Percentiles rank a stretch among this genome's conserved stretches.
These are phyloP conservation scores for Neurospora sp. DNA, from an alignment of 2,329 filamentous ascomycete genomes.

Conservation along the genomic window DNA sequence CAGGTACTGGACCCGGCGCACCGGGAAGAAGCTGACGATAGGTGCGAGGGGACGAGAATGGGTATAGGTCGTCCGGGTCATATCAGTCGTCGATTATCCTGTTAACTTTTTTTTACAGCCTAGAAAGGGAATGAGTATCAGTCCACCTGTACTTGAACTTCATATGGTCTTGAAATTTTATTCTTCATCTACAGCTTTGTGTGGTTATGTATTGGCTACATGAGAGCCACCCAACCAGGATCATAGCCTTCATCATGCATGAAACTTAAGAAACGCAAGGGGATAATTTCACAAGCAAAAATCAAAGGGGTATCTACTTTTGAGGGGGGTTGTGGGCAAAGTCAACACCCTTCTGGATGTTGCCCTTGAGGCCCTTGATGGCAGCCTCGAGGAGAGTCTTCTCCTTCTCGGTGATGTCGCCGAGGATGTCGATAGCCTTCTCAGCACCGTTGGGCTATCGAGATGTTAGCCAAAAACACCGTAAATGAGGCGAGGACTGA, in stretches of 20 bases:
- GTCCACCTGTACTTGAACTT: not conserved
- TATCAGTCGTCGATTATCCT: not conserved
- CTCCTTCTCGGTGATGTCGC: conserved; percentile 72
- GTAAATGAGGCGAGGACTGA: not conserved
- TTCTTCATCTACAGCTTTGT: not conserved
- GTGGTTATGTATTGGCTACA: not conserved
- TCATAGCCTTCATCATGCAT: not conserved
- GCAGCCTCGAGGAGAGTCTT: conserved; percentile 72
- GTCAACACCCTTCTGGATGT: conserved; percentile 87
- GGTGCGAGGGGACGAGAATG: not conserved
- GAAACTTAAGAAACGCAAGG: not conserved
- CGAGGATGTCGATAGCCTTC: conserved; percentile 74
- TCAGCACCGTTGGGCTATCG: conserved; percentile 68
- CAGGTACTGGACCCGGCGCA: not conserved
- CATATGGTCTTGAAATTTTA: not conserved
- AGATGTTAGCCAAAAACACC: conserved; percentile 18
- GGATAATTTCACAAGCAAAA: conserved; percentile 10
- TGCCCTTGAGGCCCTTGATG: conserved; percentile 73
- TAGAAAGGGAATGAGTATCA: conserved; percentile 1
- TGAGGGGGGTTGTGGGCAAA: conserved; percentile 82
- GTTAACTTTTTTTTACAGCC: not conserved
- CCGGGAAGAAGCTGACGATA: not conserved
- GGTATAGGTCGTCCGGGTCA: not conserved
- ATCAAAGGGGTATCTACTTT: conserved; percentile 55
- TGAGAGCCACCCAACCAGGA: not conserved